Evolutionary conservation across 768 basidiomycete species (phyloP), one percentile per base, ranked within the genome.

Genomic region (Amanita thiersii): DNA sequence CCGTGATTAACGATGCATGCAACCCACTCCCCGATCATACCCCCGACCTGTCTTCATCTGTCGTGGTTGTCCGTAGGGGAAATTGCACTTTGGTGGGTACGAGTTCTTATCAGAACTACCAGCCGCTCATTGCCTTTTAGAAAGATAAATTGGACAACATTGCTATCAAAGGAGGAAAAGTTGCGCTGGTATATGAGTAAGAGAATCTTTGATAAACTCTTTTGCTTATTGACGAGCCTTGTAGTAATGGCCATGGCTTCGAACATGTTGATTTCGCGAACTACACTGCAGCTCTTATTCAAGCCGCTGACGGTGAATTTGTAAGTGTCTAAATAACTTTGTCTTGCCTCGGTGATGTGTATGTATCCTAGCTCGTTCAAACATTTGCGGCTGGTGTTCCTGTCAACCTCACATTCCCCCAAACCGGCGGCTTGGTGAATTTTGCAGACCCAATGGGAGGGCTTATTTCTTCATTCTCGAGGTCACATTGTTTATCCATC

Each of bases 31-130:
- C 79, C 3, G 68, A 63, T 40, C 56, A 50, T 25, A 73, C 72
- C 0, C 73, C 75, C 3, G 72, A 83, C 53, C 63, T 85, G 2
- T 69, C 70, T 2, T 53, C 56, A 10, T 74, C 69, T 41, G 53
- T 83, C 10, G 70, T 75, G 7, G 53, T 86, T 19, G 64, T 83
- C 30, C 70, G 75, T 17, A 64, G 77, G 20, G 82, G 81, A 1
- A 68, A 63, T 3, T 83, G 82, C 53, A 58, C 72, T 1, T 73
- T 79, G 38, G 71, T 76, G 36, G 50, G 66, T 45, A 4, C n/a
- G n/a, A n/a, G n/a, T 4, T 15, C 14, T 12, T 5, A 34, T n/a
- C 5, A 19, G 5, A 23, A 18, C n/a, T n/a, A n/a, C n/a, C 21
- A 2, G 11, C 23, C 5, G 4, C 23, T 26, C 6, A 3, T 3